A percentile compares a stretch with the other conserved stretches of the same genome.
Conservation (phyloP, 257 asterid genomes). For the Primulina huaijiensis region DNA sequence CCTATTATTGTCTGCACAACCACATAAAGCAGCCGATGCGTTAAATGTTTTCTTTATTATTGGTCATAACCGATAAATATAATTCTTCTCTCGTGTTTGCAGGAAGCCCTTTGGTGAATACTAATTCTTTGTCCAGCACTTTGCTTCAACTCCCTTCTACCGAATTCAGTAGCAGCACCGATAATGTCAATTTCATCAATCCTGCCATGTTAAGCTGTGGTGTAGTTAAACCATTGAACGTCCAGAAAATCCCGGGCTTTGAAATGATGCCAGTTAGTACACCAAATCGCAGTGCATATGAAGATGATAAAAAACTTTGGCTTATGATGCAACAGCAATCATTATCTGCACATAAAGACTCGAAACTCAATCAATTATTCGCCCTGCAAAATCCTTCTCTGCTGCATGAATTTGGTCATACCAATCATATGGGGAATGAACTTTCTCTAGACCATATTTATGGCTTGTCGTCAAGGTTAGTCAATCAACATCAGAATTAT, state of each 20-base stretch:
- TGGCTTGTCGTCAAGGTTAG: conserved; percentile 51
- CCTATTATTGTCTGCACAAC: background rate
- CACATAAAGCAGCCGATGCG: background rate
- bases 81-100: conserved; percentile 21
- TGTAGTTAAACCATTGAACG: conserved; percentile 41
- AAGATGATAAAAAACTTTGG: conserved; percentile 67
- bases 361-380: conserved; percentile 44
- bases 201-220: conserved; percentile 48
- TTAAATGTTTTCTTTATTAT: conserved; percentile 2
- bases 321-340: conserved; percentile 64
- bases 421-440: conserved; percentile 35
- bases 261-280: conserved; percentile 34
- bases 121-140: conserved; percentile 38
- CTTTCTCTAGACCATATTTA: conserved; percentile 31
- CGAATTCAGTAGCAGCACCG: conserved; percentile 35
- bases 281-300: conserved; percentile 37
- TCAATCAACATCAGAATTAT: conserved; percentile 39
- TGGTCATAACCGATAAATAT: background rate
- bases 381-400: conserved; percentile 41
- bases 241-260: conserved; percentile 33
- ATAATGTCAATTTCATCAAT: conserved; percentile 47
- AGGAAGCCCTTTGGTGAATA: conserved; percentile 50
- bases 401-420: conserved; percentile 46
- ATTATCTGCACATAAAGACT: conserved; percentile 40
- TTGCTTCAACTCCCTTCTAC: conserved; percentile 39